Evolutionary conservation across 2,329 filamentous ascomycete species (phyloP), one percentile per base, ranked within the genome.

Genomic region (Claviceps sp.): DNA sequence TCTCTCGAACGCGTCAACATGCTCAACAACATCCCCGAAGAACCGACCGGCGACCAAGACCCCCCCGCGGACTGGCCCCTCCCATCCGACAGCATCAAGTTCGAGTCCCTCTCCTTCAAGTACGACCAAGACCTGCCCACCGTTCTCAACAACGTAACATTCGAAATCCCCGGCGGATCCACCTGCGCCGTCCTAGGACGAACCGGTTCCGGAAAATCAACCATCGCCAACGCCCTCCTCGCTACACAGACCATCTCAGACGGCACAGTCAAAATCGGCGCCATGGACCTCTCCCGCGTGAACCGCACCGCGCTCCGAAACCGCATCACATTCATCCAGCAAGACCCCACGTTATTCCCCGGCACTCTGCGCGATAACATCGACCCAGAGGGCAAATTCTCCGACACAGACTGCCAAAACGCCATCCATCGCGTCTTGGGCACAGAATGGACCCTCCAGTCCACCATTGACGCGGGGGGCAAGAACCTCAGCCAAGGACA

Each of bases 131-230:
- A 85, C 54, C 77, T 94, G 0, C 85, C 89, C 0, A 82, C 85
- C 0, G 85, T 88, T 0, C 68, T 95, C 1, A 70, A 73, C 7
- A 72, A 83, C 45, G 73, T 94, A 30, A 81, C 78, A 0, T 82
- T 95, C 55, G 78, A 74, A 1, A 88, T 95, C 50, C 85, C 86
- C 0, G 77, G 76, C 3, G 77, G 78, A 1, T 71, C 77, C 8
- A 81, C 76, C 0, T 80, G 79, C 41, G 77, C 78, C 0, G 79
- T 95, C 5, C 83, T 91, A 1, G 89, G 89, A 1, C 81, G 89
- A 39, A 95, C 90, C 0, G 84, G 87, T 0, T 93, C 87, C 0
- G 89, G 89, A 16, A 96, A 96, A 68, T 90, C 85, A 30, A 95
- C 89, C 0, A 70, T 83, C 2, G 80, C 79, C 2, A 73, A 82